Evolutionary conservation across 2,329 filamentous ascomycete species (phyloP).

Genomic region (Xylaria sp.): DNA sequence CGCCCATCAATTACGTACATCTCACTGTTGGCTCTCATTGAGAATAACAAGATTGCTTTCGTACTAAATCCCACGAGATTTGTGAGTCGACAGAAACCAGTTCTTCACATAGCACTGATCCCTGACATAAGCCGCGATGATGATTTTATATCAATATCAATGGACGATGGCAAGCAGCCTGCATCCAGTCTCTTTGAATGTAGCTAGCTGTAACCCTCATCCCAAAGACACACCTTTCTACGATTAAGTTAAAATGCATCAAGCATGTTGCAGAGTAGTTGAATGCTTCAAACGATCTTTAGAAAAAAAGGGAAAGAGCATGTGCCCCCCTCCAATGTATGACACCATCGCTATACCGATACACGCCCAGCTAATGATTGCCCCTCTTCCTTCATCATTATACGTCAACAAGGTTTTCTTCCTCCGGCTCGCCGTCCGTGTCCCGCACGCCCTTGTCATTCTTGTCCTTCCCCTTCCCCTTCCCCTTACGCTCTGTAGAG

Average conservation of each 20-base stretch:
- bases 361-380: slow-evolving; percentile 39
- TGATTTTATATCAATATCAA: slow-evolving; percentile 10
- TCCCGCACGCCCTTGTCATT: slow-evolving; percentile 57
- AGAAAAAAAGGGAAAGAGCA: slow-evolving; percentile 35
- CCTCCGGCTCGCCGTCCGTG: slow-evolving; percentile 55
- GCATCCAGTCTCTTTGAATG: slow-evolving; percentile 10
- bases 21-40: neutral
- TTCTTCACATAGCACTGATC: neutral
- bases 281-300: slow-evolving; percentile 42
- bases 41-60: neutral
- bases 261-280: slow-evolving; percentile 32
- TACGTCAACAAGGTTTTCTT: slow-evolving; percentile 72
- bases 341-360: slow-evolving; percentile 43
- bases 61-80: neutral
- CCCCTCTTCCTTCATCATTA: slow-evolving; percentile 50
- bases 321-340: slow-evolving; percentile 41
- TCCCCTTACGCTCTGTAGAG: slow-evolving; percentile 71
- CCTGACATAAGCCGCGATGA: neutral
- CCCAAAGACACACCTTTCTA: slow-evolving; percentile 8
- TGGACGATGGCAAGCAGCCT: slow-evolving; percentile 1
- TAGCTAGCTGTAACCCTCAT: slow-evolving; percentile 6
- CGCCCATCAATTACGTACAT: neutral
- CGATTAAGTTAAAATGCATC: slow-evolving; percentile 13
- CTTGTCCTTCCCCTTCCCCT: slow-evolving; percentile 70
- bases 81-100: neutral